Evolutionary conservation across 2,329 filamentous ascomycete species (phyloP).

Genomic region (Calonectria honghensis): DNA sequence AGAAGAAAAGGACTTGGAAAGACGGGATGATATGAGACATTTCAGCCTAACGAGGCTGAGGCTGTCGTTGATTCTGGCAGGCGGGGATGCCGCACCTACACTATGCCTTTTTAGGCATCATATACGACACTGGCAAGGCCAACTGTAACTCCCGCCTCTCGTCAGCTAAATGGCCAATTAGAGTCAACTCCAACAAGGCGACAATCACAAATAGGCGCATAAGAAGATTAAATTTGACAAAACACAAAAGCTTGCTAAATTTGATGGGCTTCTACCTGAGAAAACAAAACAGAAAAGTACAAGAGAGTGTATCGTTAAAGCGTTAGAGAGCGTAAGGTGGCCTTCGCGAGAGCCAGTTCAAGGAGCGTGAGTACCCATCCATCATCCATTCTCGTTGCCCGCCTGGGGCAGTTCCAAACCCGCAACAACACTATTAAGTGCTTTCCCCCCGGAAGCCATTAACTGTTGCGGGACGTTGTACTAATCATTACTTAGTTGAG

Average conservation of each 20-base stretch:
- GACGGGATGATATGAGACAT: no score
- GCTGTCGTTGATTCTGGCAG: no score
- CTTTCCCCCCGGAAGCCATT: not conserved
- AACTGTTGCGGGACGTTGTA: not conserved
- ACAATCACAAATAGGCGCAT: not conserved
- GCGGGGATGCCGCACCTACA: no score
- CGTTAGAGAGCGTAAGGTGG: conserved; percentile 18
- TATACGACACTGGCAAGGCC: no score
- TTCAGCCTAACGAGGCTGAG: no score
- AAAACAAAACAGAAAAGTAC: not conserved
- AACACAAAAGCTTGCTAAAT: conserved; percentile 2
- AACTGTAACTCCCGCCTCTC: no score
- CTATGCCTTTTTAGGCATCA: no score
- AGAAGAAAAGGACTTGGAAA: no score
- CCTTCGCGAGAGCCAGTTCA: not conserved
- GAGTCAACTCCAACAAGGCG: no score
- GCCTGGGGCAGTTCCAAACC: not conserved
- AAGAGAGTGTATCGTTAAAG: not conserved
- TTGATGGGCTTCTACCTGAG: conserved; percentile 3
- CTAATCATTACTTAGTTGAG: conserved; percentile 7
- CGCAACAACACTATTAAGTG: conserved; percentile 4
- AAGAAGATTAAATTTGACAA: not conserved
- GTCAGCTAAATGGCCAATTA: no score
- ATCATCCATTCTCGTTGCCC: conserved; percentile 1
- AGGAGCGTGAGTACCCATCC: conserved; percentile 15